phyloP scores from a whole-genome alignment of 768 basidiomycete genomes.

The Cystofilobasidium capitatum region DNA sequence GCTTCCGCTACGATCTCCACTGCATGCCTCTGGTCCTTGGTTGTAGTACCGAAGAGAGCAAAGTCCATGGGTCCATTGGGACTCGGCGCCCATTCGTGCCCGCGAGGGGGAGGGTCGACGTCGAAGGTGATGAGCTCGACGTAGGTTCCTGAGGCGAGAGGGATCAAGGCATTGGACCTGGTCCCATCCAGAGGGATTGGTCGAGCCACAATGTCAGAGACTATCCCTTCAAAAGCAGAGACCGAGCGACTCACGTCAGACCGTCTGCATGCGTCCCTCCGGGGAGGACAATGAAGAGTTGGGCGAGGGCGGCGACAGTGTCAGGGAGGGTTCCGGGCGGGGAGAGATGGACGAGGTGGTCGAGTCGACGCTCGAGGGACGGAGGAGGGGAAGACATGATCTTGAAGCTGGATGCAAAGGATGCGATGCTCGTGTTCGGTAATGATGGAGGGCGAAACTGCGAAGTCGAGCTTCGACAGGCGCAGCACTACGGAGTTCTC shows the following conservation, averaged over 20 bases:
- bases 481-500: too few species aligned
- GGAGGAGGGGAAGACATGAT: too few species aligned
- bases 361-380: background rate
- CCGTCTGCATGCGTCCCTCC: slow-evolving; percentile 4
- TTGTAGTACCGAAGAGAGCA: background rate
- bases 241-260: background rate
- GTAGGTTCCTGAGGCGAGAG: background rate
- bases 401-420: too few species aligned
- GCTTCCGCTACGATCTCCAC: background rate
- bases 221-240: background rate
- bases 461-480: too few species aligned
- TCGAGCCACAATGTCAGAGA: background rate
- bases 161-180: background rate
- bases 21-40: background rate
- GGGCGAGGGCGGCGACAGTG: background rate
- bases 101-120: background rate
- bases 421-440: too few species aligned
- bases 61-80: background rate
- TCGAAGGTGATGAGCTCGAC: slow-evolving; percentile 3
- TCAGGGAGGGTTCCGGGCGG: background rate
- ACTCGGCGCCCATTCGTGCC: background rate
- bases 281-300: background rate
- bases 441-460: too few species aligned
- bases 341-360: slow-evolving; percentile 9
- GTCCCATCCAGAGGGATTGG: background rate